Base-by-base conservation (phyloP, 805 yeast species). In the Candida vaughaniae region DNA sequence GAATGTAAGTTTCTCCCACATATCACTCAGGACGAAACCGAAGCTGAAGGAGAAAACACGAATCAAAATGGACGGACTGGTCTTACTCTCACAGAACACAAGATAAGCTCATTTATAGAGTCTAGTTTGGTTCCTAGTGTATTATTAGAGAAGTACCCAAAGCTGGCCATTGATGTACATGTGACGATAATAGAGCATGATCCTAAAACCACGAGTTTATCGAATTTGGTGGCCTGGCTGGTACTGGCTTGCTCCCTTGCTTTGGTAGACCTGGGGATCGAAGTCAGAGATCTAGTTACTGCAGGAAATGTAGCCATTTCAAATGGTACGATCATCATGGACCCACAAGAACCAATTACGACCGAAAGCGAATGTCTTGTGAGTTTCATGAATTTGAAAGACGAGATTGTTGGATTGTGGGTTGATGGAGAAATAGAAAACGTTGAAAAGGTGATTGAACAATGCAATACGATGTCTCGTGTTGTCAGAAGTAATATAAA, bases 211-310 rank as follows among this genome's bases (percentile, higher is more conserved):
- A 36, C 36, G 9, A 36, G 39, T 10, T 50, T 69, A 33, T 50
- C 66, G 30, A 66, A 73, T 32, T 59, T 73, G 36, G 55, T 67
- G 16, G 69, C 73, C 16, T 76, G 80, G 64, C 63, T 81, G 3
- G 69, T 77, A n/a, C 81, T 80, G 45, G 73, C 80, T 25, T 72
- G 85, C 0, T 77, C 85, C 3, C 55, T 88, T 34, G 95, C 96
- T 0, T 58, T 93, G 39, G 80, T 85, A 0, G 93, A 93, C 58
- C 82, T 96, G 0, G 89, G 89, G 6, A 79, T 91, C 18, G 95
- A 90, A 49, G 56, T 88, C 19, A 69, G 76, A 38, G 95, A 90
- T 52, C 64, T 89, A 43, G 90, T 89, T 1, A 75, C 88, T 6
- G 71, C 82, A 43, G 85, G 87, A 1, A 71, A 69, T 43, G 62